phyloP scores from a whole-genome alignment of 345 rosid genomes.

The Salix udensis region DNA sequence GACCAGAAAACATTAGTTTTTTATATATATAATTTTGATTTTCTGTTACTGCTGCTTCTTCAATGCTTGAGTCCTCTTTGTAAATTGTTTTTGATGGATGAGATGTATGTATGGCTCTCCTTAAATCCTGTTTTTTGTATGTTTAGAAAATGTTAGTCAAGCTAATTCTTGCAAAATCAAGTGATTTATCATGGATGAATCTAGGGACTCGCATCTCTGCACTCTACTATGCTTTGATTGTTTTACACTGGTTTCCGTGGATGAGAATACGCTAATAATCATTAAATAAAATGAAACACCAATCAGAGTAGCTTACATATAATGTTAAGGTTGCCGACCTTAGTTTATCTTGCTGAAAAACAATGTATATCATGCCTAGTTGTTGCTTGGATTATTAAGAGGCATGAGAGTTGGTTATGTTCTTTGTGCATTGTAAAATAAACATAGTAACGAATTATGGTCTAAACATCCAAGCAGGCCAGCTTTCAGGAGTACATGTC shows the following conservation, averaged over 20 bases:
- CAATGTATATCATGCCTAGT: background rate
- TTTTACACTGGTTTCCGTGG: background rate
- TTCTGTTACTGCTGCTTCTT: background rate
- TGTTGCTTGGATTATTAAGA: background rate
- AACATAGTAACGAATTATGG: too few relatives aligned
- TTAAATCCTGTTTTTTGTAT: background rate
- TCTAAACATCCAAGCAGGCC: background rate
- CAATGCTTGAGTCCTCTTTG: background rate
- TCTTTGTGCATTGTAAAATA: background rate
- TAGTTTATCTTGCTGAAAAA: background rate
- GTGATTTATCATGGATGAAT: background rate
- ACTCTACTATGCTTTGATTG: background rate
- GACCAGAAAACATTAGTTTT: background rate
- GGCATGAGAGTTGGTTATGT: background rate
- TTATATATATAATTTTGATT: background rate
- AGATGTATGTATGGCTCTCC: background rate
- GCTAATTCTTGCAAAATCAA: background rate
- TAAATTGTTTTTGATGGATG: background rate
- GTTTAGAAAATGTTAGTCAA: background rate
- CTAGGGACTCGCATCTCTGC: background rate
- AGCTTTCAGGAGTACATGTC: background rate
- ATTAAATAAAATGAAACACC: background rate
- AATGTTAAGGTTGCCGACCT: background rate
- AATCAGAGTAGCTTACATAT: background rate
- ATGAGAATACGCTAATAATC: background rate